Evolutionary conservation across 805 yeast genomes (phyloP), one percentile per base, ranked within the genome.

Genomic region (Dipodascopsis uninucleata): DNA sequence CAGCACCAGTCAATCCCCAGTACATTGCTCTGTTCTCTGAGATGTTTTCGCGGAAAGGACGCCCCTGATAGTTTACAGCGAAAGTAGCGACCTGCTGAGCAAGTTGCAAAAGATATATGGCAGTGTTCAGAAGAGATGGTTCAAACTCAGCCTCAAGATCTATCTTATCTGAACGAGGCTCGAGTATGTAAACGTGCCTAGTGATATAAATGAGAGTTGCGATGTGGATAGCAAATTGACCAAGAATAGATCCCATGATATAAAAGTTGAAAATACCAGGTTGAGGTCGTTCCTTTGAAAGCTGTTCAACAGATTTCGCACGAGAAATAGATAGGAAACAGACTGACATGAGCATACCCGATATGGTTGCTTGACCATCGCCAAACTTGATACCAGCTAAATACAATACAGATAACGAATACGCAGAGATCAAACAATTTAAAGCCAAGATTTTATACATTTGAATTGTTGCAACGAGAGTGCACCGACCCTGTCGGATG

Each of bases 361-460:
- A 85, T 41, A 85, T 82, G 16, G 97, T 90, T n/a, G 95, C 87
- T 72, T 93, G 98, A 25, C 87, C 94, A 68, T 93, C 98, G 59
- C 98, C 97, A 65, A 90, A 87, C 69, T 93, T 93, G 61, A 93
- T 94, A 68, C 98, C 98, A 10, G 97, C 97, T 59, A 93, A 74
- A 66, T 85, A 93, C 62, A 93, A 77, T 31, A 93, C 96, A 33
- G 96, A 85, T 60, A 90, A 74, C 1, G 97, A 88, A 66, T 93
- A 93, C 25, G 98, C 98, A 56, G 95, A 82, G 68, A 93, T 88
- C 72, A 93, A 75, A 77, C 97, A 93, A 68, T 93, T 93, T 71
- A 93, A 76, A 0, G 98, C 98, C 63, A 93, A 72, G 61, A 93
- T 93, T 72, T 93, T 93, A 77, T 93, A 93, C 98, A 93, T 93